A percentile compares a stretch with the other conserved stretches of the same genome.
Conservation (phyloP, 140 eudicot species). For the Cichorium intybus region DNA sequence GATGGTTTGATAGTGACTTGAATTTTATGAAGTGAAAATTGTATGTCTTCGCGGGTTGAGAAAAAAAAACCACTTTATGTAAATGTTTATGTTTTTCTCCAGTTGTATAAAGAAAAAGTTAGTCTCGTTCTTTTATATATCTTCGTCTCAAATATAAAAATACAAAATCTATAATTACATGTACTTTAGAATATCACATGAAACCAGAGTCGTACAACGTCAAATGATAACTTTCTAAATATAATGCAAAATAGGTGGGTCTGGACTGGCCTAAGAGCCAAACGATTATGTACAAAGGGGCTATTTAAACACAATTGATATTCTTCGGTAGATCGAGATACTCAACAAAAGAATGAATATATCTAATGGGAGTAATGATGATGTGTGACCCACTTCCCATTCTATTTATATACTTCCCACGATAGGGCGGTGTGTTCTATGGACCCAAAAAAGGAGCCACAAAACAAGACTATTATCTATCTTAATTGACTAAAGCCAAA, state of each 20-base stretch:
- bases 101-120: no score
- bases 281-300: no score
- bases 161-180: background rate
- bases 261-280: no score
- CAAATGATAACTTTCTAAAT: background rate
- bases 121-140: background rate
- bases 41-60: background rate
- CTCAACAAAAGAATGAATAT: constrained; percentile 65
- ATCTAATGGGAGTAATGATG: constrained; percentile 79
- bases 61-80: no score
- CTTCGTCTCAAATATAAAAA: background rate
- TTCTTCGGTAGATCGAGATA: constrained; percentile 78
- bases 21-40: no score
- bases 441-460: no score
- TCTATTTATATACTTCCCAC: constrained; percentile 49
- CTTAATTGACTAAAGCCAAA: no score
- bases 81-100: no score
- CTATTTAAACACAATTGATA: constrained; percentile 81
- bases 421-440: no score
- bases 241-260: no score
- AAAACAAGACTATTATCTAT: no score
- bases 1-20: no score
- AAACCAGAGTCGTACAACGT: background rate
- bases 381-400: constrained; percentile 63
- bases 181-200: background rate